Percentiles rank a stretch among this genome's conserved stretches.
Evolutionary conservation across 306 rosid species (phyloP).

Genomic region (Corylus heterophylla): DNA sequence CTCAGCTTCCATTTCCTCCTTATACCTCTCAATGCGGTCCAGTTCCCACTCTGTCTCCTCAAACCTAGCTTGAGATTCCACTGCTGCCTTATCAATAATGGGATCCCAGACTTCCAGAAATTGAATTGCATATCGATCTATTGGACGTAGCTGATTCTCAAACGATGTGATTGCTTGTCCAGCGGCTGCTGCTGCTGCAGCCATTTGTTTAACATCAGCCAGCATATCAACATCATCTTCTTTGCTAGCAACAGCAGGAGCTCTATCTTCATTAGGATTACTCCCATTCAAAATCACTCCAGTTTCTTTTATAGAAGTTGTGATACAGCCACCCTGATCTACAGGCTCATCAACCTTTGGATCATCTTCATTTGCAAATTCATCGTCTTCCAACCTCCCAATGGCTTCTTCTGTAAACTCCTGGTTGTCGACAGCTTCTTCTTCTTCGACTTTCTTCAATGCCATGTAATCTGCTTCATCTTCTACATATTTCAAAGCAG

Average conservation of each 20-base stretch:
- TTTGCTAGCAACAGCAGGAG: constrained; percentile 42
- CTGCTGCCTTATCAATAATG: constrained; percentile 76
- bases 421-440: constrained; percentile 97
- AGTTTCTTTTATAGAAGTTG: constrained; percentile 59
- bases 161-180: constrained; percentile 87
- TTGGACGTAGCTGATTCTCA: constrained; percentile 85
- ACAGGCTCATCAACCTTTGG: constrained; percentile 68
- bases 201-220: constrained; percentile 95
- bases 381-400: constrained; percentile 96
- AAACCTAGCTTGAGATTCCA: constrained; percentile 81
- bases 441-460: constrained; percentile 87
- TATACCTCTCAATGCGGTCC: constrained; percentile 92
- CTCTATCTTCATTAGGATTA: constrained; percentile 64
- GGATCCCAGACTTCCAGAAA: constrained; percentile 98
- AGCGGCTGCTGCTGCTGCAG: constrained; percentile 91
- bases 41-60: constrained; percentile 99
- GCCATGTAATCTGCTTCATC: constrained; percentile 99
- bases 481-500: constrained; percentile 87
- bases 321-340: constrained; percentile 53
- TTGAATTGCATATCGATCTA: constrained; percentile 92
- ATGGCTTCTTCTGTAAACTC: constrained; percentile 95
- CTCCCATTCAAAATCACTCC: constrained; percentile 36
- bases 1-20: constrained; percentile 99
- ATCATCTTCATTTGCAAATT: constrained; percentile 78
- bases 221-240: constrained; percentile 94